Percentiles rank a stretch among this genome's conserved stretches.
phyloP scores from a whole-genome alignment of 805 yeast genomes.

The Cyberlindnera bimundalis region DNA sequence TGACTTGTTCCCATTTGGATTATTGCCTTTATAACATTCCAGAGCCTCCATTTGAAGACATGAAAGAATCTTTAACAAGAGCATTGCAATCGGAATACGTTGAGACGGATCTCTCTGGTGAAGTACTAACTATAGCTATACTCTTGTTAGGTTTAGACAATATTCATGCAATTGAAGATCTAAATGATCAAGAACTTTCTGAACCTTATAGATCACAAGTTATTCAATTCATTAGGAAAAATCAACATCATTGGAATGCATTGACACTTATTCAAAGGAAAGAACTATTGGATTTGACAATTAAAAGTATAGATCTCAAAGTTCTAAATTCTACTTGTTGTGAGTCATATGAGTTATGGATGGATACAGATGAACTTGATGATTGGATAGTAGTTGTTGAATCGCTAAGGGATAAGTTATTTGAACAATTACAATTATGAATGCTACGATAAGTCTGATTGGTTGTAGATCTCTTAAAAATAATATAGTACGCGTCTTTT shows the following conservation, averaged over 20 bases:
- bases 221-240: background rate
- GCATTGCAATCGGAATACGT: constrained; percentile 4
- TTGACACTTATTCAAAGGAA: background rate
- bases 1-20: constrained; percentile 8
- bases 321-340: constrained; percentile 1
- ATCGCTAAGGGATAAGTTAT: background rate
- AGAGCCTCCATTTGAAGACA: background rate
- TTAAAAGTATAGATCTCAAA: background rate
- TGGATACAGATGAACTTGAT: constrained; percentile 6
- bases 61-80: background rate
- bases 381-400: constrained; percentile 3
- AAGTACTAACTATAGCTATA: background rate
- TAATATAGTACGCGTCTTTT: too few relatives aligned
- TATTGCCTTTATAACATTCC: constrained; percentile 1
- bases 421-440: background rate
- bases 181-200: background rate
- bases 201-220: background rate
- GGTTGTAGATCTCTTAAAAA: too few relatives aligned
- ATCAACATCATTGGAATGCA: background rate
- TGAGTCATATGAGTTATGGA: constrained; percentile 10
- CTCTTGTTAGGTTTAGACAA: constrained; percentile 5
- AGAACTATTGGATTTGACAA: background rate
- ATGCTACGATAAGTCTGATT: too few relatives aligned
- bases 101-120: constrained; percentile 7
- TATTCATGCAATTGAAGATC: background rate